Evolutionary conservation across 306 rosid genomes (phyloP).

Genomic region (Rosa rugosa): DNA sequence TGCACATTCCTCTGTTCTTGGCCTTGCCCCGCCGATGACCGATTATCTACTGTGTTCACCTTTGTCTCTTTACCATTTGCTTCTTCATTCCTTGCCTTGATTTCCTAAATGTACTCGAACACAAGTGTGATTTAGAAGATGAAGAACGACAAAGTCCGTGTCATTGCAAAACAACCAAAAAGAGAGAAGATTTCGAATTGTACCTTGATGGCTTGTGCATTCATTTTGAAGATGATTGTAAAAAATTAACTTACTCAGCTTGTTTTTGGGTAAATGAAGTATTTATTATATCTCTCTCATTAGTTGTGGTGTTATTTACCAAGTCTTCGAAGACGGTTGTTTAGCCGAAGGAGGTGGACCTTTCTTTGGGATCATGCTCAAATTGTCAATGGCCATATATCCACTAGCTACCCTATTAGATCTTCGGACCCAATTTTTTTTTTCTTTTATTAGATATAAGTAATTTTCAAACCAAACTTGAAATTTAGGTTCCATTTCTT

Average conservation of each 20-base stretch:
- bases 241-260: not conserved
- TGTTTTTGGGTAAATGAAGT: slow-evolving; percentile 17
- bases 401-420: slow-evolving; percentile 7
- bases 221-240: slow-evolving; percentile 35
- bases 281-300: not conserved
- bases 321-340: slow-evolving; percentile 12
- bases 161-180: not conserved
- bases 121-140: not conserved
- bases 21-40: slow-evolving; percentile 50
- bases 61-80: slow-evolving; percentile 31
- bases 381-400: slow-evolving; percentile 6
- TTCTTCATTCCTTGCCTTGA: slow-evolving; percentile 24
- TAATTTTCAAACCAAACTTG: not conserved
- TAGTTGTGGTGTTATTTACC: slow-evolving; percentile 3
- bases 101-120: slow-evolving; percentile 21
- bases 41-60: slow-evolving; percentile 51
- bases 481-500: no score
- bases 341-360: slow-evolving; percentile 32
- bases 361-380: slow-evolving; percentile 17
- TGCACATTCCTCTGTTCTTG: slow-evolving; percentile 45
- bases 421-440: not conserved
- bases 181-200: not conserved
- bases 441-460: not conserved
- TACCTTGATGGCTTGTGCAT: slow-evolving; percentile 42
- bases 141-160: not conserved